Evolutionary conservation across 78 protist species (phyloP).

Genomic region (Creolimax fragrantissima): DNA sequence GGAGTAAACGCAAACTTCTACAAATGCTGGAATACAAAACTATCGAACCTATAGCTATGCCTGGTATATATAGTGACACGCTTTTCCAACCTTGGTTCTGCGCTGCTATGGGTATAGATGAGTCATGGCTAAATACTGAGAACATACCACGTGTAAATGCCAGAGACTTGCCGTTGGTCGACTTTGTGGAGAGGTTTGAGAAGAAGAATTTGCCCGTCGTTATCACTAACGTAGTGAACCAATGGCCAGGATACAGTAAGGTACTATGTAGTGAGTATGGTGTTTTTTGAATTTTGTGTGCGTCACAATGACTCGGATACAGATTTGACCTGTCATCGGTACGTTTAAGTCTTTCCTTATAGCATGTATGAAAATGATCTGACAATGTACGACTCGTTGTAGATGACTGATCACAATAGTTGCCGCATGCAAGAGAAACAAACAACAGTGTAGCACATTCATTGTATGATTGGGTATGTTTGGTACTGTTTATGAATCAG

Average conservation of each 20-base stretch:
- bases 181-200: constrained; percentile 20
- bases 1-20: neutral
- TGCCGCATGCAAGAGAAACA: too few species aligned
- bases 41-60: neutral
- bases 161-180: neutral
- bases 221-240: neutral
- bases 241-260: constrained; percentile 17
- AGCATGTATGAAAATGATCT: too few species aligned
- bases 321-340: too few species aligned
- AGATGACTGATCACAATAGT: too few species aligned
- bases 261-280: neutral
- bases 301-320: too few species aligned
- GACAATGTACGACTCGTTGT: too few species aligned
- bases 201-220: constrained; percentile 12
- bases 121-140: neutral
- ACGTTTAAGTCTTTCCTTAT: too few species aligned
- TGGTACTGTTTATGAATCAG: too few species aligned
- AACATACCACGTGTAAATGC: neutral
- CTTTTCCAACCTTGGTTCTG: constrained; percentile 25
- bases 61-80: neutral
- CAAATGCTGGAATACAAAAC: neutral
- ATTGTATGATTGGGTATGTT: too few species aligned
- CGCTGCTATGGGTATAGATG: neutral
- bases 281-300: neutral
- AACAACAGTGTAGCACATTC: too few species aligned